These are phyloP conservation scores for Cronartium quercuum DNA, from an alignment of 1,284 basidiomycete genomes.

Conservation along the genomic window DNA sequence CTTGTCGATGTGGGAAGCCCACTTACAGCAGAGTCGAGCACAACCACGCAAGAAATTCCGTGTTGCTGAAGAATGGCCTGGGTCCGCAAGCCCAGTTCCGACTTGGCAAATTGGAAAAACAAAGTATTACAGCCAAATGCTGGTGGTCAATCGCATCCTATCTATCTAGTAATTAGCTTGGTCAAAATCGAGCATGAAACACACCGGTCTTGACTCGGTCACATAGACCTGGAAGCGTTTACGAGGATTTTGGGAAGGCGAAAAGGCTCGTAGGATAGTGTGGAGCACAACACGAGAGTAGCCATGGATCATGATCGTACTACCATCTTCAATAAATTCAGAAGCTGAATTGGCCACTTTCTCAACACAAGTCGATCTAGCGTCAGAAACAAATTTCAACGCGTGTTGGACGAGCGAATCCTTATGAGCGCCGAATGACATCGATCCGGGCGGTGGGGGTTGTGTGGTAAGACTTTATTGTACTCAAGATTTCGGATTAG, in stretches of 20 bases:
- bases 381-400: constrained; percentile 64
- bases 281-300: constrained; percentile 95
- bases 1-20: neutral
- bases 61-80: constrained; percentile 71
- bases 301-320: constrained; percentile 85
- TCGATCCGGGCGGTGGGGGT: constrained; percentile 41
- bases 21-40: constrained; percentile 83
- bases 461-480: constrained; percentile 44
- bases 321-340: constrained; percentile 36
- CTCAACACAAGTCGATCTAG: constrained; percentile 55
- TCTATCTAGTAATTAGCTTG: no score
- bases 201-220: constrained; percentile 83
- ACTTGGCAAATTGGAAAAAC: constrained; percentile 35
- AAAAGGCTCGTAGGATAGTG: constrained; percentile 63
- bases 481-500: constrained; percentile 48
- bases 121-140: neutral
- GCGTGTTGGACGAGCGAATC: constrained; percentile 71
- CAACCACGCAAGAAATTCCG: constrained; percentile 87
- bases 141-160: neutral
- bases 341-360: constrained; percentile 4
- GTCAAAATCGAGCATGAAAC: constrained; percentile 51
- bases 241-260: constrained; percentile 63
- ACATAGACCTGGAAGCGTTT: constrained; percentile 97
- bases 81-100: constrained; percentile 66
- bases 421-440: constrained; percentile 73